Conservation (phyloP, 331 rosid species). For the Malus hybrid region DNA sequence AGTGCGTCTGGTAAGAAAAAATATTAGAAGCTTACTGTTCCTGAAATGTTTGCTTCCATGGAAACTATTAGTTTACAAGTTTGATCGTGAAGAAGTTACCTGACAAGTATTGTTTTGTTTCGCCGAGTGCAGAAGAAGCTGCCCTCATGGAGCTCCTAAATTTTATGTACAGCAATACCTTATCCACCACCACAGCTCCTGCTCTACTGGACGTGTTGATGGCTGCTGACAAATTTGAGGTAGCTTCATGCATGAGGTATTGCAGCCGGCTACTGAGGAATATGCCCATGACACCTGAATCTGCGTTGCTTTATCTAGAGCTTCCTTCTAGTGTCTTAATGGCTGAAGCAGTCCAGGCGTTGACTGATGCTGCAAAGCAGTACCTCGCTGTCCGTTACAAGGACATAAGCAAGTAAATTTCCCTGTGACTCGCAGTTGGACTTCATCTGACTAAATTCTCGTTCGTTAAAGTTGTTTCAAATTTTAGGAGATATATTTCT, state of each 20-base stretch:
- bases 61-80: not conserved
- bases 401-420: slow-evolving; percentile 77
- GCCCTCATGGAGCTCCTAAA: slow-evolving; percentile 95
- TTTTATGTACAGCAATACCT: slow-evolving; percentile 81
- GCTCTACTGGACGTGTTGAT: slow-evolving; percentile 83
- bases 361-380: slow-evolving; percentile 93
- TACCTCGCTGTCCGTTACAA: slow-evolving; percentile 78
- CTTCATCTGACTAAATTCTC: not conserved
- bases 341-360: slow-evolving; percentile 91
- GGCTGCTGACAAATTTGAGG: slow-evolving; percentile 99
- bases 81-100: slow-evolving; percentile 2
- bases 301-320: slow-evolving; percentile 86
- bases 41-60: not conserved
- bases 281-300: slow-evolving; percentile 79
- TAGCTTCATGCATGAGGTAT: slow-evolving; percentile 90
- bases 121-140: slow-evolving; percentile 67
- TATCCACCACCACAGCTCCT: slow-evolving; percentile 53
- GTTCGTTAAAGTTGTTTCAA: not conserved
- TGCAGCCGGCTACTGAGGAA: slow-evolving; percentile 68
- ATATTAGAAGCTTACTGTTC: not conserved
- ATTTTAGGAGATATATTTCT: not conserved
- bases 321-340: slow-evolving; percentile 88
- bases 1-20: slow-evolving; percentile 67
- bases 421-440: not conserved
- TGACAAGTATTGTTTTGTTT: slow-evolving; percentile 16